Base-by-base conservation (phyloP, 805 yeast species). In the Debaryomyces prosopidis region DNA sequence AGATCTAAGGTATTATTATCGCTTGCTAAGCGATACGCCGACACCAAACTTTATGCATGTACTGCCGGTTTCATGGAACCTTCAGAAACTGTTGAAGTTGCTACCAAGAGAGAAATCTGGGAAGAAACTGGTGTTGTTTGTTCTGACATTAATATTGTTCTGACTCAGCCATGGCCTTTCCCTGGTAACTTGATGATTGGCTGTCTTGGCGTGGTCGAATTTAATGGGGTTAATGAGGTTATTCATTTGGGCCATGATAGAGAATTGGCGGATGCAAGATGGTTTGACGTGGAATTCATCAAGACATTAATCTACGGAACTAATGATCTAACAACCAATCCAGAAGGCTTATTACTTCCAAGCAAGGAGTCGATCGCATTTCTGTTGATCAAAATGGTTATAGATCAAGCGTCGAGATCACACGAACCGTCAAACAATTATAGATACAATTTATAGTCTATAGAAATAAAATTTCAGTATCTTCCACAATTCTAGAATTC, bases 61-160 rank as follows among this genome's bases (percentile, higher is more conserved):
- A 80, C 95, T 42, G 96, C 98, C 3, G 99, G 98, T 3, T 94
- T 94, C 65, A 83, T 92, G 81, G 99, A 92, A 63, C 96, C 97
- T 1, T 86, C 91, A 23, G 99, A 92, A 68, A 82, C 95, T 2
- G 82, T 92, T 16, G 98, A 92, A 65, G 84, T 81, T 39, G 94
- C 96, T 10, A 87, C 92, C 17, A 71, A 84, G 37, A 74, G 99
- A 51, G 99, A 92, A 63, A 85, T 88, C 26, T 91, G 94, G 89
- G 99, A 92, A 63, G 99, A 92, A 65, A 85, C 97, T 4, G 99
- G 99, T 6, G 86, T 89, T 30, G 75, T 67, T 43, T 82, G 82
- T 43, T 52, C 65, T 3, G 63, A 76, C 23, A 85, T 92, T 23
- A 66, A 74, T 42, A 76, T 92, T 43, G 66, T 85, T 17, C 73